Base-by-base conservation (phyloP, 2,329 filamentous ascomycete species). In the Xylariaceae sp. region DNA sequence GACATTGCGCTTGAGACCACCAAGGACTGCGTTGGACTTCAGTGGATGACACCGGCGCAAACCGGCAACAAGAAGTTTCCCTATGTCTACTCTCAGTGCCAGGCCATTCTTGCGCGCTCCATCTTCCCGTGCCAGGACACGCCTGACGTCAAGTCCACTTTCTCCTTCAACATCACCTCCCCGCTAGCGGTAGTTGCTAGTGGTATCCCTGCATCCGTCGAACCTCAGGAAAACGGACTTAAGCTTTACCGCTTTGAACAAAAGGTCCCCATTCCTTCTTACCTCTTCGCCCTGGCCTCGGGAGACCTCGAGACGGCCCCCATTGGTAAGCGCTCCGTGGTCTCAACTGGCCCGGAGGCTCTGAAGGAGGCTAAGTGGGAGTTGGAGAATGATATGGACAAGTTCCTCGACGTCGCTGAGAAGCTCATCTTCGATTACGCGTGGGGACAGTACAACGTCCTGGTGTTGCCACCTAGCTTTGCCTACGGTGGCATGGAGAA, bases 41-140 rank as follows among this genome's bases (percentile, higher is more conserved):
- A 97, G 76, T 99, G 94, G 93, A 82, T 99, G 74, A 92, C 89
- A 0, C 91, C 92, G 1, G 88, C 88, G 37, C 94, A 97, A 77
- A 97, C 94, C 0, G 91, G 90, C 60, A 97, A 96, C 82, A 92
- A 92, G 78, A 94, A 92, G 75, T 89, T 95, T 67, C 93, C 93
- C 1, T 97, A 97, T 76, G 93, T 97, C 87, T 97, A 97, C 78
- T 95, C 90, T 50, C 94, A 97, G 78, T 96, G 92, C 74, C 93
- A 99, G 79, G 92, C 93, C 56, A 97, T 97, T 70, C 92, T 97
- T 70, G 91, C 90, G 49, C 87, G 94, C 61, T 96, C 92, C 52
- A 84, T 97, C 62, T 96, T 97, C 74, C 94, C 94, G 5, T 97
- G 93, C 75, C 93, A 97, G 77, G 94, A 99, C 72, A 97, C 94